Evolutionary conservation across 495 filamentous ascomycete species (phyloP).

Genomic region (Aspergillus carlsbadensis): DNA sequence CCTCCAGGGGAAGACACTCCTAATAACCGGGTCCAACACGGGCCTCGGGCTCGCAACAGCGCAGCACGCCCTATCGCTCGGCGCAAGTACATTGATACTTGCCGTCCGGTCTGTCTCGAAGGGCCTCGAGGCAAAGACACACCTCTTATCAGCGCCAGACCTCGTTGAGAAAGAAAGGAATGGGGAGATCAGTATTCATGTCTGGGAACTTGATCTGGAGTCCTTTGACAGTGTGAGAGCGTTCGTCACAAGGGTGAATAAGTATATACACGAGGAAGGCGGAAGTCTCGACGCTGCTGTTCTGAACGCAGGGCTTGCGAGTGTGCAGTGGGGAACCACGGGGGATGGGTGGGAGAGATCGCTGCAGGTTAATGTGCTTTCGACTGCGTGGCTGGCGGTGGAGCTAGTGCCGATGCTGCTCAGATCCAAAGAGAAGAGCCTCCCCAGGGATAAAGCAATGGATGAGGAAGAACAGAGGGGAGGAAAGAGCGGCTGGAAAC

Average conservation of each 20-base stretch:
- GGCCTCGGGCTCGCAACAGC: too few relatives aligned
- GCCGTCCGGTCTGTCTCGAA: too few relatives aligned
- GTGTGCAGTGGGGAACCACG: background rate
- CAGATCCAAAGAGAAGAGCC: too few relatives aligned
- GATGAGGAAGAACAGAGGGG: too few relatives aligned
- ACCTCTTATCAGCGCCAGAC: too few relatives aligned
- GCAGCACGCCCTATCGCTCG: background rate
- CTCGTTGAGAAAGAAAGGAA: too few relatives aligned
- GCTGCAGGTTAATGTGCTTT: conserved; percentile 16
- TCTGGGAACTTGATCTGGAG: conserved; percentile 2
- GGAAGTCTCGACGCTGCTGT: background rate
- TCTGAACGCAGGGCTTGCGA: conserved; percentile 2
- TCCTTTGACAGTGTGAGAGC: conserved; percentile 6
- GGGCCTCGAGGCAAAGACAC: too few relatives aligned
- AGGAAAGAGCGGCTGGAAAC: too few relatives aligned
- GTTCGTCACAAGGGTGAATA: background rate
- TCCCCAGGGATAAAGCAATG: too few relatives aligned
- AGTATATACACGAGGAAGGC: background rate
- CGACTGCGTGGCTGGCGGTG: conserved; percentile 14
- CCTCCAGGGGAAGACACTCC: too few relatives aligned
- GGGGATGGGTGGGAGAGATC: background rate
- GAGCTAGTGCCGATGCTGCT: conserved; percentile 3
- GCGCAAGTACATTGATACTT: too few relatives aligned
- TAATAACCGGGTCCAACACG: too few relatives aligned
- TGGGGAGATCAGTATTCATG: background rate